Conservation (phyloP, 2,329 filamentous ascomycete species). For the Fusarium agapanthi region DNA sequence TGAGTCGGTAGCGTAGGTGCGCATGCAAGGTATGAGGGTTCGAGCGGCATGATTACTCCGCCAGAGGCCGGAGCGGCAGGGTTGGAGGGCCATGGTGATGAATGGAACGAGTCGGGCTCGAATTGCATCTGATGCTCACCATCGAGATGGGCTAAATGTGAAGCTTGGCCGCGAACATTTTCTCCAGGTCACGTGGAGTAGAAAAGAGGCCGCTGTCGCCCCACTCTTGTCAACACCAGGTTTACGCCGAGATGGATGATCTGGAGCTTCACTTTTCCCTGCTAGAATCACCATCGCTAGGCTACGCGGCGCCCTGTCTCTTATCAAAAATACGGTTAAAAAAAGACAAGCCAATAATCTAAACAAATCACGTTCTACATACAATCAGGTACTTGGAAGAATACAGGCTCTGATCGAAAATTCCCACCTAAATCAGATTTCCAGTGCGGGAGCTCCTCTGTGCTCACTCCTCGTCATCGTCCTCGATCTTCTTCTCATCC, state of each 20-base stretch:
- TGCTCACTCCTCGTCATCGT: background rate
- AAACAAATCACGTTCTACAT: background rate
- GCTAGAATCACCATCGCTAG: no score
- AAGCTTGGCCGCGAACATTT: slow-evolving; percentile 44
- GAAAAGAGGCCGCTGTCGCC: slow-evolving; percentile 19
- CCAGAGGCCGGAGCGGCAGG: slow-evolving; percentile 44
- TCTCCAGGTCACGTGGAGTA: slow-evolving; percentile 46
- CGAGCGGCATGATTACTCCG: slow-evolving; percentile 39
- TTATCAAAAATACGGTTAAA: background rate
- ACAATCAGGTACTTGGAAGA: background rate
- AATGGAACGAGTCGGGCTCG: slow-evolving; percentile 12
- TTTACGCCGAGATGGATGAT: background rate
- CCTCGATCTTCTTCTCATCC: background rate
- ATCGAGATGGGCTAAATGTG: background rate
- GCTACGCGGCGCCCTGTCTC: background rate
- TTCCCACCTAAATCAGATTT: background rate
- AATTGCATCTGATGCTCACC: background rate
- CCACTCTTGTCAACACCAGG: slow-evolving; percentile 33
- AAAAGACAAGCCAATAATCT: background rate
- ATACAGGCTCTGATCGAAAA: background rate
- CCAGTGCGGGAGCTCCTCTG: background rate
- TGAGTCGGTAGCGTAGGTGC: slow-evolving; percentile 44
- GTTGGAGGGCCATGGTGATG: slow-evolving; percentile 46
- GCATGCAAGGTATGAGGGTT: slow-evolving; percentile 36
- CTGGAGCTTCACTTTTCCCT: background rate